A percentile compares a stretch with the other conserved stretches of the same genome.
Evolutionary conservation across 1,284 basidiomycete species (phyloP).

Genomic region (Meira nashicola): DNA sequence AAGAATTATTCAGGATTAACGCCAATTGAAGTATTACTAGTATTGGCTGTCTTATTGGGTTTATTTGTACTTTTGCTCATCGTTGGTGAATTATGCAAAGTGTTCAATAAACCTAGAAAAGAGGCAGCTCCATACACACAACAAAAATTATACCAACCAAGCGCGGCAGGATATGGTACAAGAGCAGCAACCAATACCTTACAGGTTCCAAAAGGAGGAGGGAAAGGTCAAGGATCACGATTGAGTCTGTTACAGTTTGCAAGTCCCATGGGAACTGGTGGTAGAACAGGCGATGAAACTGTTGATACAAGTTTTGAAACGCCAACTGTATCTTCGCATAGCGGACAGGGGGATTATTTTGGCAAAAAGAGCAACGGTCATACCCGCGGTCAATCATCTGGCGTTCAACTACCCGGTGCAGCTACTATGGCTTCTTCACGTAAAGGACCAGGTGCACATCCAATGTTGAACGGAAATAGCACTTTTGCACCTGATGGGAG

Average conservation of each 20-base stretch:
- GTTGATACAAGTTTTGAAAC: not conserved
- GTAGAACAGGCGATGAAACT: not conserved
- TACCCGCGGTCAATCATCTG: slow-evolving; percentile 7
- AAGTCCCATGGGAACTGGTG: slow-evolving; percentile 17
- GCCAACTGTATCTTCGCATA: not conserved
- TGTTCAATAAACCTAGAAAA: slow-evolving; percentile 13
- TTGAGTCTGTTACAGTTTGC: slow-evolving; percentile 11
- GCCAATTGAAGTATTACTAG: slow-evolving; percentile 9
- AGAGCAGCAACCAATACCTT: not conserved
- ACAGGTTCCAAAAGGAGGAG: not conserved
- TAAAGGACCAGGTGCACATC: not conserved
- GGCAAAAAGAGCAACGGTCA: slow-evolving; percentile 5
- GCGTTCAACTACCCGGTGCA: slow-evolving; percentile 11
- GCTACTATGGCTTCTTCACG: not conserved
- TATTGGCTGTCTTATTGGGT: slow-evolving; percentile 11
- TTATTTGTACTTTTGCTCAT: slow-evolving; percentile 13
- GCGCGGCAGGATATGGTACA: slow-evolving; percentile 16
- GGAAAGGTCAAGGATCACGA: not conserved
- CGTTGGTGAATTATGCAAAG: slow-evolving; percentile 14
- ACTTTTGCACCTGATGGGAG: slow-evolving; percentile 9
- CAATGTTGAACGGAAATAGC: slow-evolving; percentile 4
- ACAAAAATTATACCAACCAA: slow-evolving; percentile 14
- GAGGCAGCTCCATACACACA: slow-evolving; percentile 16
- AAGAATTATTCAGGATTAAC: slow-evolving; percentile 8
- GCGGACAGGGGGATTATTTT: slow-evolving; percentile 7